phyloP scores from a whole-genome alignment of 2,329 filamentous ascomycete species.

The Ceratocystis albifundus region DNA sequence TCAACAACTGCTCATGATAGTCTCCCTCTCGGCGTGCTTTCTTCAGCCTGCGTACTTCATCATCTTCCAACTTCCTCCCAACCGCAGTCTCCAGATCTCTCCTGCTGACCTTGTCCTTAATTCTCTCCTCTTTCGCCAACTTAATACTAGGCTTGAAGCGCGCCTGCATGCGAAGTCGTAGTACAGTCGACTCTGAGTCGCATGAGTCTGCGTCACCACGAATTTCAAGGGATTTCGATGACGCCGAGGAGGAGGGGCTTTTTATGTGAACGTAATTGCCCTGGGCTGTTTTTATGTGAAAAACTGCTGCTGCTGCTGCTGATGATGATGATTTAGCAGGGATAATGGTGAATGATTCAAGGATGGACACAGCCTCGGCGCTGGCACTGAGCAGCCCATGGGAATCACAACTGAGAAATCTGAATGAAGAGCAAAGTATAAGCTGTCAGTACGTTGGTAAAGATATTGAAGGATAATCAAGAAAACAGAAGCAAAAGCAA shows the following conservation, averaged over 20 bases:
- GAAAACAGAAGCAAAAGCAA: not conserved
- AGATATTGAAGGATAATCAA: not conserved
- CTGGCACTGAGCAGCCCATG: constrained; percentile 66
- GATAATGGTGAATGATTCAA: constrained; percentile 69
- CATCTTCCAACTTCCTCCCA: constrained; percentile 64
- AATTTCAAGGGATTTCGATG: constrained; percentile 47
- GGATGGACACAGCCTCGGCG: constrained; percentile 67
- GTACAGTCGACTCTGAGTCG: constrained; percentile 55
- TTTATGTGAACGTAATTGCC: constrained; percentile 59
- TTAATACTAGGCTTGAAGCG: constrained; percentile 73
- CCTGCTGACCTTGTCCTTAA: constrained; percentile 71
- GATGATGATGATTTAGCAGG: constrained; percentile 46
- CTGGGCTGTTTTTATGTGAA: constrained; percentile 61
- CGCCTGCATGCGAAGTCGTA: constrained; percentile 87
- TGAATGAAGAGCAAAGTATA: constrained; percentile 29
- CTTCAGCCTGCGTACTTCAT: constrained; percentile 76
- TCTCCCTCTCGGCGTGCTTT: constrained; percentile 73
- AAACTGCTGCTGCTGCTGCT: constrained; percentile 51
- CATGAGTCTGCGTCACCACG: constrained; percentile 63
- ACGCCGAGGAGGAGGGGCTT: constrained; percentile 35
- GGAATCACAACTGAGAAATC: constrained; percentile 77
- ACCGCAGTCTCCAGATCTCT: constrained; percentile 74
- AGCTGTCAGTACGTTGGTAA: constrained; percentile 11
- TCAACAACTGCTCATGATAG: constrained; percentile 75
- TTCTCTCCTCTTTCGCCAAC: constrained; percentile 70